A percentile compares a stretch with the other conserved stretches of the same genome.
phyloP scores from a whole-genome alignment of 2,329 filamentous ascomycete species.

The Plectosphaerella cucumerina region DNA sequence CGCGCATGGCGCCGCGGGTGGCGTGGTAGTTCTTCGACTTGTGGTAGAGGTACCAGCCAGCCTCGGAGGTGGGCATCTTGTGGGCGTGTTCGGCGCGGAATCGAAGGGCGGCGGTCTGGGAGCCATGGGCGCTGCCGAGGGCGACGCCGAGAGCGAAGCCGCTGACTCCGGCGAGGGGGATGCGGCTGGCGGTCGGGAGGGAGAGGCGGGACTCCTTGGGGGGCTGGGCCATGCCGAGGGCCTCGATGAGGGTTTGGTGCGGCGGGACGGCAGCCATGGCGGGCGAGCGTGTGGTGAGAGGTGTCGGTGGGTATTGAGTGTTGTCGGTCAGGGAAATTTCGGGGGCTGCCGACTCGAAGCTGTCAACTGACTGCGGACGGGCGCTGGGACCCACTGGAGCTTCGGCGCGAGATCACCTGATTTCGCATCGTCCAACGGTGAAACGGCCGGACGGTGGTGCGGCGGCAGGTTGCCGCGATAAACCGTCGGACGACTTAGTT shows the following conservation, averaged over 20 bases:
- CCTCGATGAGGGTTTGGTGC: conserved; percentile 4
- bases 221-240: conserved; percentile 24
- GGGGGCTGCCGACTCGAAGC: background rate
- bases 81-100: conserved; percentile 97
- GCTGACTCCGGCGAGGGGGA: conserved; percentile 59
- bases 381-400: background rate
- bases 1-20: conserved; percentile 70
- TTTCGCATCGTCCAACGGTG: conserved; percentile 14
- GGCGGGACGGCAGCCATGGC: conserved; percentile 6
- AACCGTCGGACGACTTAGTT: no score
- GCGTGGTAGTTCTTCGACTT: conserved; percentile 95
- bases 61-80: conserved; percentile 75
- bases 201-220: conserved; percentile 45
- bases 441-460: no score
- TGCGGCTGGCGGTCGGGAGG: conserved; percentile 59
- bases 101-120: conserved; percentile 68
- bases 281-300: background rate
- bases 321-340: background rate
- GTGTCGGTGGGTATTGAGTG: no score
- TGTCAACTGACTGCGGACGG: no score
- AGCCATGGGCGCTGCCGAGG: conserved; percentile 69
- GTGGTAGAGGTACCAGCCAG: conserved; percentile 98
- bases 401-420: conserved; percentile 23
- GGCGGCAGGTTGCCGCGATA: no score
- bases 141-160: conserved; percentile 66